A percentile compares a stretch with the other conserved stretches of the same genome.
phyloP scores from a whole-genome alignment of 768 basidiomycete genomes.

The Collybia sordida region DNA sequence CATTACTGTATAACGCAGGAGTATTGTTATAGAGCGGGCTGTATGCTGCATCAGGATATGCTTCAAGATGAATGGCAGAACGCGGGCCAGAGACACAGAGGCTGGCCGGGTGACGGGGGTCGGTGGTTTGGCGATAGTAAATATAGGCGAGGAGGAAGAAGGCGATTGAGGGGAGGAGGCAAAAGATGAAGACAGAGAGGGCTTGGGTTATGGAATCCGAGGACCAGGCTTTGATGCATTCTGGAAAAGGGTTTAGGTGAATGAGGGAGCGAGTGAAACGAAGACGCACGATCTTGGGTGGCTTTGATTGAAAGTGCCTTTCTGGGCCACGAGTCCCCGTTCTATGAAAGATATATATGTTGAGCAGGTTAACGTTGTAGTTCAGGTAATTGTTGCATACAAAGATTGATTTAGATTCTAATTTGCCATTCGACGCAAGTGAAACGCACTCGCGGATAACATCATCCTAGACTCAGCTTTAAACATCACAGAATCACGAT shows the following conservation, averaged over 20 bases:
- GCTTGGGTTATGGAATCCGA: conserved; percentile 36
- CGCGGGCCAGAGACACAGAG: conserved; percentile 7
- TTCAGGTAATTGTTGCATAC: conserved; percentile 19
- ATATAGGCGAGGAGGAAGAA: conserved; percentile 36
- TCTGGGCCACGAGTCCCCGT: conserved; percentile 31
- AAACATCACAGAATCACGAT: not conserved
- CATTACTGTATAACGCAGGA: not conserved
- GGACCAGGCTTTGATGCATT: conserved; percentile 39
- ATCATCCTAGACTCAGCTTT: conserved; percentile 28
- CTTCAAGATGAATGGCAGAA: conserved; percentile 11
- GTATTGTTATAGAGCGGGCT: conserved; percentile 4
- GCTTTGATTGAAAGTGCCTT: conserved; percentile 18
- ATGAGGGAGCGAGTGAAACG: not conserved
- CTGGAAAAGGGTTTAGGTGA: conserved; percentile 15
- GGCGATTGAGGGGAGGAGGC: conserved; percentile 32
- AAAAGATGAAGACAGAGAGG: conserved; percentile 35
- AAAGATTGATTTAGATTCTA: conserved; percentile 35
- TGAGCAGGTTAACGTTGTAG: not conserved
- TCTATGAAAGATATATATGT: conserved; percentile 16
- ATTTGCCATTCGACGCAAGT: conserved; percentile 30
- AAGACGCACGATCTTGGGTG: conserved; percentile 34
- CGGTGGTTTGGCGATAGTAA: conserved; percentile 39
- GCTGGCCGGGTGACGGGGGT: conserved; percentile 34
- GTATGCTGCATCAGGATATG: conserved; percentile 1
- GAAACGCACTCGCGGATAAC: conserved; percentile 35